Evolutionary conservation across 2,329 filamentous ascomycete species (phyloP).

Genomic region (Aureobasidium sp.): DNA sequence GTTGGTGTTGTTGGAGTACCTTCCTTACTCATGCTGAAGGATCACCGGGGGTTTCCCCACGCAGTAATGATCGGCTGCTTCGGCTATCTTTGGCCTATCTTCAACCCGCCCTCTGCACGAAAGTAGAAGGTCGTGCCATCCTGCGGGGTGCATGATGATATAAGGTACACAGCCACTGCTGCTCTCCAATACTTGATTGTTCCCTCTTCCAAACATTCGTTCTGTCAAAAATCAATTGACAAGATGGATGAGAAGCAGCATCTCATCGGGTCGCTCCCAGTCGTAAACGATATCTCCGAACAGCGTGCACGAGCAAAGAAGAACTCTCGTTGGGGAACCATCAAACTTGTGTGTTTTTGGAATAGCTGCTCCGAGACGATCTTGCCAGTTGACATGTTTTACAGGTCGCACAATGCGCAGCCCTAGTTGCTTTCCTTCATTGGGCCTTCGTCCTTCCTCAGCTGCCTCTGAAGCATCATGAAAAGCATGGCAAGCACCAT

Average conservation of each 20-base stretch:
- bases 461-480: conserved; percentile 1
- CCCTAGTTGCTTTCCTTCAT: neutral
- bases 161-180: conserved; percentile 8
- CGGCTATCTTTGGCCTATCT: conserved; percentile 8
- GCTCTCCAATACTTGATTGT: neutral
- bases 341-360: neutral
- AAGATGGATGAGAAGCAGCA: conserved; percentile 11
- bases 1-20: neutral
- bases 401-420: neutral
- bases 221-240: neutral
- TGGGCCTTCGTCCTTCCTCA: neutral
- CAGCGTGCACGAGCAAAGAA: conserved; percentile 9
- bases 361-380: neutral
- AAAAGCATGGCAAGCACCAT: conserved; percentile 12
- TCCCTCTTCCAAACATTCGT: neutral
- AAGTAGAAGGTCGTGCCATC: conserved; percentile 8
- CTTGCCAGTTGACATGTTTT: neutral
- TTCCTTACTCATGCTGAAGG: neutral
- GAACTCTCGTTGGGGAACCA: neutral
- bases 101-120: neutral
- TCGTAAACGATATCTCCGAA: neutral
- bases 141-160: conserved; percentile 10
- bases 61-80: conserved; percentile 3
- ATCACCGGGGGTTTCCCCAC: neutral
- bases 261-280: conserved; percentile 18